Base-by-base conservation (phyloP, 768 basidiomycete genomes). In the Plicaturopsis crispa region DNA sequence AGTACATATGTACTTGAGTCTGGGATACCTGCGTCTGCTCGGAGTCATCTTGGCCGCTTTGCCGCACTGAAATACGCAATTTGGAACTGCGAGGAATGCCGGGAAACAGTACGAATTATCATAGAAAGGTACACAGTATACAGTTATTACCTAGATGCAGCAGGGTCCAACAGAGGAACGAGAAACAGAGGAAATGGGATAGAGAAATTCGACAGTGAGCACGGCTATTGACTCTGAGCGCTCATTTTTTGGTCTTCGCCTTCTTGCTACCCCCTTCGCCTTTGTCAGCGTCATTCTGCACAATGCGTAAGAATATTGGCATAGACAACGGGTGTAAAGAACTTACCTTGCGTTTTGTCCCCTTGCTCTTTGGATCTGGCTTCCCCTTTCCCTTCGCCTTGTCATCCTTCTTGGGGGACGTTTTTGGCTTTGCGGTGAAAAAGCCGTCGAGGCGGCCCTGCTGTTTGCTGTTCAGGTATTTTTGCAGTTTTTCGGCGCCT, bases 371-470 rank as follows among this genome's bases (percentile, higher is more conserved):
- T 41, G 51, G 48, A 36, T 57, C 60, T 14, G 54, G 57, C 45
- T 66, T 69, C 24, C 58, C 55, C 45, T 62, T 66, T 18, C 59
- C 59, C 39, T 56, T 63, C 35, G 54, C 62, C 45, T 69, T 67
- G 11, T 43, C 50, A 1, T 52, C 45, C 24, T 55, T 53, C 28
- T 67, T 73, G 30, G 77, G 72, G 39, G 77, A 74, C 4, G 75
- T 64, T 51, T 84, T 79, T 8, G 26, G 26, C 26, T 28, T 8
- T 8, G 79, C 76, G 1, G 81, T 77, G 63, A 99, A 99, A 63
- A 99, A 99, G 0, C 91, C 84, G 51, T 98, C 96, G 11, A 99
- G 70, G 7, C 96, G 80, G 6, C 96, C 93, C 61, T 99, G 96
- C 51, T 98, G 96, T 54, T 97, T 98, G 23, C 80, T 76, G 37